Base-by-base conservation (phyloP, 169 alveolate species). In the Cyclospora cayetanensis region DNA sequence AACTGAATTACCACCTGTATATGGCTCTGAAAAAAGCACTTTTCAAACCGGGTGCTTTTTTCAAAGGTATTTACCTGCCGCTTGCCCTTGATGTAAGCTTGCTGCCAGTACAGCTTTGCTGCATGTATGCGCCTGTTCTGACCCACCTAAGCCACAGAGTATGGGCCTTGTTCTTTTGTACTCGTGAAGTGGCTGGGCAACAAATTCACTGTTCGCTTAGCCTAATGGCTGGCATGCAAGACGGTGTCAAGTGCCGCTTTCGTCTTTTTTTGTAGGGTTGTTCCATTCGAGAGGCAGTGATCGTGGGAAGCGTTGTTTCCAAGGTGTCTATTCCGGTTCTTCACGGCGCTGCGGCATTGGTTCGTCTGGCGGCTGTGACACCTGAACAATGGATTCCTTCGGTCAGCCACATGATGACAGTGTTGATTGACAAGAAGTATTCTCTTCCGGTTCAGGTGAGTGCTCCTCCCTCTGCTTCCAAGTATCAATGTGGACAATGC, bases 1-100 rank as follows among this genome's bases (percentile, higher is more conserved):
- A 97, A 87, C 95, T 98, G 31, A 97, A 97, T 93, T 95, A 95
- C 90, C 99, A 97, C 90, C 96, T 95, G 85, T 98, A 97, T 90
- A 95, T 95, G 92, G 98, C 98, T 7, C 95, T 98, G 50, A 97
- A 97, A 94, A 92, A 92, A 91, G 91, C 95, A 7, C 88, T 97
- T 53, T 98, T 97, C 95, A 98, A 98, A 90, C 99, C 99, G 53
- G 96, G 97, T 11, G 99, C 99, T 34, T 98, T 98, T 96, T 96
- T 98, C 94, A 98, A 97, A 93, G 99, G 99, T 39, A 97, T 98
- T 25, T 90, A 97, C 63, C 95, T 98, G 27, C 99, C 99, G 20
- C 94, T 98, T 22, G 96, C 92, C 1, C 72, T 66, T 2, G 92
- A 92, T 46, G 92, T 77, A 90, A 20, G 93, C 2, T 46, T 46